These are phyloP conservation scores for Potentilla sterilis DNA, from an alignment of 306 rosid species.

Conservation along the genomic window DNA sequence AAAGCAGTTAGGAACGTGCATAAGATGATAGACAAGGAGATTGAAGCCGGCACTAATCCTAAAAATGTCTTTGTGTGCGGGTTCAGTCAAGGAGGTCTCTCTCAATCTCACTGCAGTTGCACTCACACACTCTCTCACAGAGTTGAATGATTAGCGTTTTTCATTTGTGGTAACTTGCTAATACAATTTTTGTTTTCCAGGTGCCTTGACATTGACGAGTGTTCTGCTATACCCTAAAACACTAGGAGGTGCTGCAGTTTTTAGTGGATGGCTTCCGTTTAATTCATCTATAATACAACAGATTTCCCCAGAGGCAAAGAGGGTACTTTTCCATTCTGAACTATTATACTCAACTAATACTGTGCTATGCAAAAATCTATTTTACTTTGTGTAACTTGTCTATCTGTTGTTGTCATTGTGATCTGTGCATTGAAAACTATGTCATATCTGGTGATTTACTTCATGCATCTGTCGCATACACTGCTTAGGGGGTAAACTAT, in stretches of 20 bases:
- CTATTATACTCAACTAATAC: not conserved
- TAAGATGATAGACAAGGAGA: slow-evolving; percentile 77
- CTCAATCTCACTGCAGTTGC: too few species aligned
- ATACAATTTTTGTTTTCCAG: slow-evolving; percentile 36
- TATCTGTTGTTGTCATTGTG: not conserved
- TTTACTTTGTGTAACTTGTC: not conserved
- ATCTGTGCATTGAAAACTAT: not conserved
- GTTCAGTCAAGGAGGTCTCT: slow-evolving; percentile 89
- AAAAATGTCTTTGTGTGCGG: slow-evolving; percentile 80
- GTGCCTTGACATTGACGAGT: slow-evolving; percentile 86
- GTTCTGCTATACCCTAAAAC: slow-evolving; percentile 84
- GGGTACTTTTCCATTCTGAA: slow-evolving; percentile 38
- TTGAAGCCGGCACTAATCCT: slow-evolving; percentile 75
- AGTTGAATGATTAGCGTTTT: not conserved
- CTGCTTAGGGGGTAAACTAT: too few species aligned
- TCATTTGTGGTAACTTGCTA: slow-evolving; percentile 13
- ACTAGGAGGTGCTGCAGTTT: slow-evolving; percentile 85
- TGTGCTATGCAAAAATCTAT: not conserved
- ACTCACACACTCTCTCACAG: not conserved
- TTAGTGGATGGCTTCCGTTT: slow-evolving; percentile 91
- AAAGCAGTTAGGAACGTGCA: slow-evolving; percentile 78
- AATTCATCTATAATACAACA: slow-evolving; percentile 50
- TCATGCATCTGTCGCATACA: not conserved
- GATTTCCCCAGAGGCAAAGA: slow-evolving; percentile 64
- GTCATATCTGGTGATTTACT: not conserved